These are phyloP conservation scores for Russula compacta DNA, from an alignment of 768 basidiomycete genomes.

Conservation along the genomic window DNA sequence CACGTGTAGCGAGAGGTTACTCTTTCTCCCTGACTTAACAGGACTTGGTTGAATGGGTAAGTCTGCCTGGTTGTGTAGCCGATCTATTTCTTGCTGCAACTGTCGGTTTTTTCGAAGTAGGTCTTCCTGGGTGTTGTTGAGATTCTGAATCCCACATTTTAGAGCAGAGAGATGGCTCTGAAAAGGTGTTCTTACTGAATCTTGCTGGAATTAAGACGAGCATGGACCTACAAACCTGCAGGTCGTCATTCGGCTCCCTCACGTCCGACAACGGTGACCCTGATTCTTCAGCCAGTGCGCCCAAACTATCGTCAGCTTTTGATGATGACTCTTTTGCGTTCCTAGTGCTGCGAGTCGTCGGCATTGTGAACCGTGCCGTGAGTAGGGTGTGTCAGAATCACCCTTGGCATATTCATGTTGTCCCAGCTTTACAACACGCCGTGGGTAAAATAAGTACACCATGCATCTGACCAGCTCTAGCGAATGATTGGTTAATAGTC, in stretches of 20 bases:
- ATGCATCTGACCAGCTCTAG: no score
- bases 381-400: background rate
- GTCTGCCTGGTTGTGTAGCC: background rate
- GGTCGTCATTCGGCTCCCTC: background rate
- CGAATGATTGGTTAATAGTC: background rate
- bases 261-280: background rate
- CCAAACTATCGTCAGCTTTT: background rate
- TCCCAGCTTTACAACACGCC: background rate
- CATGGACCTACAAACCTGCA: background rate
- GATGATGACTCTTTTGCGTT: background rate
- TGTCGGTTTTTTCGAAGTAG: background rate
- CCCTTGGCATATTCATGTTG: background rate
- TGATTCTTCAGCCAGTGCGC: background rate
- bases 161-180: conserved; percentile 10
- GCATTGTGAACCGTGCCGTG: background rate
- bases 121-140: background rate
- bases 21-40: conserved; percentile 5
- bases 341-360: conserved; percentile 9
- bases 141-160: background rate
- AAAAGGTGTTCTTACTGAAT: background rate
- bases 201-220: background rate
- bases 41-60: conserved; percentile 1
- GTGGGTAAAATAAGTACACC: background rate
- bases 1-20: conserved; percentile 11
- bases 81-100: conserved; percentile 5